Evolutionary conservation across 139 green algal species (phyloP).

Genomic region (Chlamydomonas applanata): DNA sequence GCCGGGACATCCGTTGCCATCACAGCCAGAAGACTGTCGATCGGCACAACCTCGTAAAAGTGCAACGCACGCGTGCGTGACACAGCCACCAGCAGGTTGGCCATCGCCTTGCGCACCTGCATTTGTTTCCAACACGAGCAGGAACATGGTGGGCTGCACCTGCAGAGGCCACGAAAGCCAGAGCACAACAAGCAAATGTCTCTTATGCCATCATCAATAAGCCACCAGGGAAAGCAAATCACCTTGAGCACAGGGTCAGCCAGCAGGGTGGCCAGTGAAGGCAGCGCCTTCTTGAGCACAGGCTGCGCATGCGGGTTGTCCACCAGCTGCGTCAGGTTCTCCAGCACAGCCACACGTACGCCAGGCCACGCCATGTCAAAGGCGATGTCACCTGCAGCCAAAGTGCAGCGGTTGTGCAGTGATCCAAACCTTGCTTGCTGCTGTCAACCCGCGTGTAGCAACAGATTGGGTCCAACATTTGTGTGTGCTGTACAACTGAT

Average conservation of each 20-base stretch:
- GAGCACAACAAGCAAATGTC: background rate
- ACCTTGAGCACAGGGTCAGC: slow-evolving; percentile 44
- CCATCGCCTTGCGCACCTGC: slow-evolving; percentile 56
- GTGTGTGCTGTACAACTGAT: no score
- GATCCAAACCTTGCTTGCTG: no score
- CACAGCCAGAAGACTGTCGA: slow-evolving; percentile 58
- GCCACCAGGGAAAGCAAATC: background rate
- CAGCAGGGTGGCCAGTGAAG: slow-evolving; percentile 50
- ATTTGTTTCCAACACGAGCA: background rate
- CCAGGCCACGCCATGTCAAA: slow-evolving; percentile 51
- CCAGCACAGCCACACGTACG: slow-evolving; percentile 58
- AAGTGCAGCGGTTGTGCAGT: no score
- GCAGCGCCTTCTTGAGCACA: slow-evolving; percentile 66
- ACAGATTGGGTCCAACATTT: no score
- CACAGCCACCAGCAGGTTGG: slow-evolving; percentile 58
- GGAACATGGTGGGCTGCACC: no score
- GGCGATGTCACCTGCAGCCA: slow-evolving; percentile 58
- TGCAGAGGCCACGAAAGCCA: no score
- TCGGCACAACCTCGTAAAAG: slow-evolving; percentile 64
- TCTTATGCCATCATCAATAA: background rate
- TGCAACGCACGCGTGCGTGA: slow-evolving; percentile 42
- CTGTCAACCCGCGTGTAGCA: no score
- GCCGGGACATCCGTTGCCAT: slow-evolving; percentile 37
- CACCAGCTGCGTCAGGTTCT: slow-evolving; percentile 60
- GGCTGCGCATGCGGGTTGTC: slow-evolving; percentile 71